Evolutionary conservation across 1,284 basidiomycete species (phyloP), one percentile per base, ranked within the genome.

Genomic region (Butyriboletus appendiculatus): DNA sequence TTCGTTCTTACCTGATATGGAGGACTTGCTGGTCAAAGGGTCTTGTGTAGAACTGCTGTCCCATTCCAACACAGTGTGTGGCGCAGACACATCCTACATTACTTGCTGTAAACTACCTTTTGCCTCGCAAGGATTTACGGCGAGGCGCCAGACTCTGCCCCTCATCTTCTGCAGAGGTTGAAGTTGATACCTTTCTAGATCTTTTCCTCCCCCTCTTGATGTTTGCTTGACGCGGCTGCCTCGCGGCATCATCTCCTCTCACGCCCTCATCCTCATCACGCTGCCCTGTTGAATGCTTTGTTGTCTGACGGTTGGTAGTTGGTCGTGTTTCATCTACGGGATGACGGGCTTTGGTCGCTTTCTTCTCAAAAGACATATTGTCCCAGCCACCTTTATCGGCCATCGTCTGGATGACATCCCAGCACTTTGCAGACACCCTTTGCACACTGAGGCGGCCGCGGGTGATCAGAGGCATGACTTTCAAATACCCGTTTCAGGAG

Each of bases 371-470:
- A 20, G 75, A 66, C 48, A 76, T 58, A 2, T 75, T 76, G 22
- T 81, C 79, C 86, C 87, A 90, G 0, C 88, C 87, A 5, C 95
- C 96, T 30, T 77, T 80, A 47, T 84, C 78, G 0, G 92, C 90
- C 47, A 98, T 71, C 44, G 74, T 62, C 11, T 77, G 69, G 16
- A 97, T 80, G 1, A 84, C 81, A 20, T 81, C 76, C 81, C 87
- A 98, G 0, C 93, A 89, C 11, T 71, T 75, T 53, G 81, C 72
- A 28, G 81, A 75, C 1, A 96, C 94, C 3, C 85, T 82, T 72
- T 98, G 94, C 40, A 94, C 89, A 70, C 94, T 96, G 47, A 98
- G 77, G 47, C 96, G 77, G 1, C 95, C 94, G 9, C 92, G 81
- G 20, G 82, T 89, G 16, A 98, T 80, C 24, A 98, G 76, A 42